Evolutionary conservation across 1,139 yeast species (phyloP).

Genomic region (Yamadazyma atmosphaerica): DNA sequence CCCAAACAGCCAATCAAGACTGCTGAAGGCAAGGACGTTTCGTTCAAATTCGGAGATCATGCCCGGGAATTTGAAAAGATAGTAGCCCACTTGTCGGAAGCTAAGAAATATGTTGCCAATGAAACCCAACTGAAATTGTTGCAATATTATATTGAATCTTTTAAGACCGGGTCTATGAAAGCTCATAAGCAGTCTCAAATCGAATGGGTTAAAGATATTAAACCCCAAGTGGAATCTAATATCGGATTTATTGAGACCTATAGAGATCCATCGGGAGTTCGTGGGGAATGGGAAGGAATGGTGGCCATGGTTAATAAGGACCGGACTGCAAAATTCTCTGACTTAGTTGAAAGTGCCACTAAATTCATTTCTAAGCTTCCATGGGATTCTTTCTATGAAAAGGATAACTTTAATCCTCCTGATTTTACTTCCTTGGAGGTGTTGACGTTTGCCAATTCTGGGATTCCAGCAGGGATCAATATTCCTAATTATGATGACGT

Average conservation of each 20-base stretch:
- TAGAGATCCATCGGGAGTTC: constrained; percentile 87
- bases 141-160: constrained; percentile 64
- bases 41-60: constrained; percentile 79
- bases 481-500: constrained; percentile 92
- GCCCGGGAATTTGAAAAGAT: constrained; percentile 59
- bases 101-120: constrained; percentile 67
- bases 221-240: constrained; percentile 82
- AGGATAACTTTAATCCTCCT: constrained; percentile 85
- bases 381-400: constrained; percentile 75
- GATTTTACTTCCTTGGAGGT: constrained; percentile 91
- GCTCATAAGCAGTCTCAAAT: constrained; percentile 85
- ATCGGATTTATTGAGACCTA: constrained; percentile 91
- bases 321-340: constrained; percentile 76
- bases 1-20: constrained; percentile 28
- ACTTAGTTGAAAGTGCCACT: constrained; percentile 66
- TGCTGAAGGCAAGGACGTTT: constrained; percentile 33
- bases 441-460: constrained; percentile 84
- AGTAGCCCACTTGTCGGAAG: constrained; percentile 55
- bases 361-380: constrained; percentile 67
- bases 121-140: constrained; percentile 69
- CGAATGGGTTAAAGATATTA: constrained; percentile 83
- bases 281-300: constrained; percentile 93
- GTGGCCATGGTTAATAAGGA: constrained; percentile 92
- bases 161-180: constrained; percentile 78
- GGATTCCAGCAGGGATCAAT: constrained; percentile 90